A percentile compares a stretch with the other conserved stretches of the same genome.
Conservation (phyloP, 176 grass and related monocot genomes). For the Ananas comosus region DNA sequence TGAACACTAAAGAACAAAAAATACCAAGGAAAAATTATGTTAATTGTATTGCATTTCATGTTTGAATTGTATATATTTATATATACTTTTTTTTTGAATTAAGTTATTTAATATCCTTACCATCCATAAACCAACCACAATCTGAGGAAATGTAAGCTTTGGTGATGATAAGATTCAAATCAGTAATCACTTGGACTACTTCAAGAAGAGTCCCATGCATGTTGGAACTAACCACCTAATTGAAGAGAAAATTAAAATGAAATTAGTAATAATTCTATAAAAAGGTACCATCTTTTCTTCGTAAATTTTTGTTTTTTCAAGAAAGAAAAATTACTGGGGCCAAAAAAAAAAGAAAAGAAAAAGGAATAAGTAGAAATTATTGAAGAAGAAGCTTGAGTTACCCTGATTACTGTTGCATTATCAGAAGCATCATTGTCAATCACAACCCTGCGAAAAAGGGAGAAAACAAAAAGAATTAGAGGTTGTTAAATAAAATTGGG, state of each 20-base stretch:
- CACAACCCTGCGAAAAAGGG: constrained; percentile 28
- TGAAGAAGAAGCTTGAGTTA: constrained; percentile 17
- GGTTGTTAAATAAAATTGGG: not conserved
- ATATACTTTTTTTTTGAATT: no score
- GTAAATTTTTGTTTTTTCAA: not conserved
- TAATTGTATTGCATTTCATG: not conserved
- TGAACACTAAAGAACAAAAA: constrained; percentile 46
- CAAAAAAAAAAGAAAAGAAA: not conserved
- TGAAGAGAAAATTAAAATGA: not conserved
- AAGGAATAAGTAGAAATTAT: constrained; percentile 5
- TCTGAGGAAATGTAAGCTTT: constrained; percentile 50
- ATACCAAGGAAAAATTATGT: not conserved
- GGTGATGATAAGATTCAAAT: constrained; percentile 39
- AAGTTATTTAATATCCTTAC: not conserved
- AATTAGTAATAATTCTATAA: not conserved
- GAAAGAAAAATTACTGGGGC: not conserved
- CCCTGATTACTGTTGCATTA: constrained; percentile 34
- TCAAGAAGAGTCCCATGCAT: constrained; percentile 38
- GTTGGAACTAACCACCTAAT: constrained; percentile 37
- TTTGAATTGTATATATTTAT: no score
- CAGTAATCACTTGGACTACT: constrained; percentile 39
- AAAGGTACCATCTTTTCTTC: not conserved
- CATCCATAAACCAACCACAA: constrained; percentile 50
- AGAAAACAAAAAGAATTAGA: not conserved
- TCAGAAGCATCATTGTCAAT: constrained; percentile 47